Evolutionary conservation across 164 flowering plant genomes (phyloP).

Genomic region (Malania oleifera): DNA sequence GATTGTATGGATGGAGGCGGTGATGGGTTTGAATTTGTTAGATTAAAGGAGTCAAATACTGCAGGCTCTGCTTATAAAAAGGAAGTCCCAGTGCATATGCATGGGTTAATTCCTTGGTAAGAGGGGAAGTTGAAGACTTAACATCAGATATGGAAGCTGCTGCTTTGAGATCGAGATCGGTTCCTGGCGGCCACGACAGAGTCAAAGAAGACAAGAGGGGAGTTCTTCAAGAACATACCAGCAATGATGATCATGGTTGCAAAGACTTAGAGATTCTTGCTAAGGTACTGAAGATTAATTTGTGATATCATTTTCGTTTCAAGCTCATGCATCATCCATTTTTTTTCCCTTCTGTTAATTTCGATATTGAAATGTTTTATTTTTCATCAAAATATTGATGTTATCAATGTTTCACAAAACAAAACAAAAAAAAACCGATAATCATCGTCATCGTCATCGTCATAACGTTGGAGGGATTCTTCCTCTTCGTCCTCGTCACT

Average conservation of each 20-base stretch:
- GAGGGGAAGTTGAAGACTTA: background rate
- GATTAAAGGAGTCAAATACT: slow-evolving; percentile 24
- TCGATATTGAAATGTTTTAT: too few species aligned
- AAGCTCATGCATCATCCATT: too few species aligned
- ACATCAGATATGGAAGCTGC: slow-evolving; percentile 16
- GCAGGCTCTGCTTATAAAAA: slow-evolving; percentile 16
- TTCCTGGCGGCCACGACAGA: slow-evolving; percentile 5
- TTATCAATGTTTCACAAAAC: too few species aligned
- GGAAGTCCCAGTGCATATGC: background rate
- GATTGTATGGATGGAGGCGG: background rate
- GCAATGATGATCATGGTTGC: slow-evolving; percentile 14
- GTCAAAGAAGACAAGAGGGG: slow-evolving; percentile 13
- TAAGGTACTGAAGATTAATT: slow-evolving; percentile 16
- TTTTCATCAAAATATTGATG: too few species aligned
- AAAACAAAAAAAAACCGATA: too few species aligned
- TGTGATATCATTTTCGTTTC: too few species aligned
- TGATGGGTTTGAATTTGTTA: slow-evolving; percentile 8
- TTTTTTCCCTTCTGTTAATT: too few species aligned
- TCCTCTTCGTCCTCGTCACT: too few species aligned
- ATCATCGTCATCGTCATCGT: too few species aligned
- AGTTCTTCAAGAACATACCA: too few species aligned
- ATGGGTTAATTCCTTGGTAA: background rate
- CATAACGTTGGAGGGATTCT: too few species aligned
- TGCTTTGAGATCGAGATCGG: slow-evolving; percentile 15
- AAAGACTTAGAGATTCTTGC: slow-evolving; percentile 16